phyloP scores from a whole-genome alignment of 192 early-diverging fungal species.

The Physocladia obscura region DNA sequence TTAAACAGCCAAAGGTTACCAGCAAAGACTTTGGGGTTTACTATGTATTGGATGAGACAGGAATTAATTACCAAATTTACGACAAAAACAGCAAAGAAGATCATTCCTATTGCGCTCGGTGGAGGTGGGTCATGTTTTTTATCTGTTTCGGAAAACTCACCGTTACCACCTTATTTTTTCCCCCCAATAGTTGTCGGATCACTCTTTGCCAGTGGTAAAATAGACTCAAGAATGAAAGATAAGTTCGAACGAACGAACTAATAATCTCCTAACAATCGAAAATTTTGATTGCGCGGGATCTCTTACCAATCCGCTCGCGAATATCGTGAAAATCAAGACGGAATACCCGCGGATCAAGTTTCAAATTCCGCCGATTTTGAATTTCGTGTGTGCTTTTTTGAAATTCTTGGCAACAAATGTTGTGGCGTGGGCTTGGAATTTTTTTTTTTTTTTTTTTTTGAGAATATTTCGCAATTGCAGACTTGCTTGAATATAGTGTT shows the following conservation, averaged over 20 bases:
- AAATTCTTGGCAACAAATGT: constrained; percentile 44
- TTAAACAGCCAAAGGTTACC: constrained; percentile 10
- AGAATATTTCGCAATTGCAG: background rate
- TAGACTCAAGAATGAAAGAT: constrained; percentile 54
- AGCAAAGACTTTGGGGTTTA: constrained; percentile 27
- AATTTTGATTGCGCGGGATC: constrained; percentile 38
- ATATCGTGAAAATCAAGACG: constrained; percentile 20
- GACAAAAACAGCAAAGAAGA: constrained; percentile 1
- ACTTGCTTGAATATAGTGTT: no score
- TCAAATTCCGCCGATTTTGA: constrained; percentile 31
- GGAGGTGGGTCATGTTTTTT: constrained; percentile 13
- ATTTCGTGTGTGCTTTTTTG: constrained; percentile 42
- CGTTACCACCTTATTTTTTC: no score
- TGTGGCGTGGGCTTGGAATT: no score
- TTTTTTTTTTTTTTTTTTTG: no score
- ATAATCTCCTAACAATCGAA: constrained; percentile 30
- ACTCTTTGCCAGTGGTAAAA: constrained; percentile 56
- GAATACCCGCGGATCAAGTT: background rate
- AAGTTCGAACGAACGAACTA: constrained; percentile 55
- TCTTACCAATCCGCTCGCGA: constrained; percentile 33
- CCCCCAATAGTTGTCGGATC: constrained; percentile 35
- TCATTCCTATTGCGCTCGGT: constrained; percentile 38
- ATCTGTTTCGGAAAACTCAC: no score
- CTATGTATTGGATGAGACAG: constrained; percentile 27
- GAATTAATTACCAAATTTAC: constrained; percentile 37